phyloP scores from a whole-genome alignment of 2,329 filamentous ascomycete genomes.

The Paraphaeosphaeria sporulosa region DNA sequence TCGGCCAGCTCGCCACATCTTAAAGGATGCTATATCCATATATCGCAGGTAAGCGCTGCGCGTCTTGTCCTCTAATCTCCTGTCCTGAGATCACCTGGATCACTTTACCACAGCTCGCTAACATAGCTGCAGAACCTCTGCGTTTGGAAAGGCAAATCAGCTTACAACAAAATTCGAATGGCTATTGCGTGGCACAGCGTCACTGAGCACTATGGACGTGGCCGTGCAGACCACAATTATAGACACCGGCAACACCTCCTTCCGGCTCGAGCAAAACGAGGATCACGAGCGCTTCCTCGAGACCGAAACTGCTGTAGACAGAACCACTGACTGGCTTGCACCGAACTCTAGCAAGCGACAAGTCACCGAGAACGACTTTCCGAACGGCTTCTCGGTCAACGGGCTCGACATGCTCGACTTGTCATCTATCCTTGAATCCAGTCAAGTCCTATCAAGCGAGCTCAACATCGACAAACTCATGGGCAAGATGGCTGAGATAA shows the following conservation, averaged over 20 bases:
- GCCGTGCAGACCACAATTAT: constrained; percentile 75
- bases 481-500: constrained; percentile 82
- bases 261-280: constrained; percentile 55
- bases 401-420: constrained; percentile 82
- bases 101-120: neutral
- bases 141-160: constrained; percentile 71
- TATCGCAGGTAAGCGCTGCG: constrained; percentile 57
- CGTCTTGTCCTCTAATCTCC: too few relatives aligned
- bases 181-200: constrained; percentile 69
- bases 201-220: constrained; percentile 66
- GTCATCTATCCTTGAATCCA: constrained; percentile 78
- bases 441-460: constrained; percentile 81
- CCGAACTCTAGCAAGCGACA: constrained; percentile 53
- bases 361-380: constrained; percentile 60
- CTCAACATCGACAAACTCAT: constrained; percentile 77
- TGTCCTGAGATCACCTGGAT: too few relatives aligned
- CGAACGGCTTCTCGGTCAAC: constrained; percentile 69
- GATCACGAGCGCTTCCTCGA: constrained; percentile 50
- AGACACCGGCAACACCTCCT: constrained; percentile 50
- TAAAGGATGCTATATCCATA: constrained; percentile 72
- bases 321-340: constrained; percentile 58
- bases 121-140: constrained; percentile 62
- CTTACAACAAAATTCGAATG: constrained; percentile 74
- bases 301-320: constrained; percentile 51
- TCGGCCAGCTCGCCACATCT: constrained; percentile 72